phyloP scores from a whole-genome alignment of 2,329 filamentous ascomycete genomes.

The Tolypocladium ophioglossoides region DNA sequence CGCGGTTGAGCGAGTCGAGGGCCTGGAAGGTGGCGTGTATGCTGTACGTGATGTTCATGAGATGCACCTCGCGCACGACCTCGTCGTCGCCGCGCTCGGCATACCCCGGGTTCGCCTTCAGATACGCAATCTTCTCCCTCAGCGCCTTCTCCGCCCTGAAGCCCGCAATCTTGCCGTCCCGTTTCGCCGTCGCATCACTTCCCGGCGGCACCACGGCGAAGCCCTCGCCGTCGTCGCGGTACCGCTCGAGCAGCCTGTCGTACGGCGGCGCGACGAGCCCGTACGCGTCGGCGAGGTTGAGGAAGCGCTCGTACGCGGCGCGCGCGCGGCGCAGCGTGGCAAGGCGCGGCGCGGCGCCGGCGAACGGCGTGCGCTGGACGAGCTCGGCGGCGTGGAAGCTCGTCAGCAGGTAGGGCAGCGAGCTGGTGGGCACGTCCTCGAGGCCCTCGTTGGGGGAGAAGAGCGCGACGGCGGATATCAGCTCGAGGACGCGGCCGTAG shows the following conservation, averaged over 20 bases:
- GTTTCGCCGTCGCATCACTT: conserved; percentile 50
- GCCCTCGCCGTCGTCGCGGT: conserved; percentile 57
- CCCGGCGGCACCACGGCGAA: conserved; percentile 61
- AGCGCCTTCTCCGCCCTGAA: conserved; percentile 81
- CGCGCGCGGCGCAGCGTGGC: conserved; percentile 52
- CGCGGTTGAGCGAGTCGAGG: conserved; percentile 78
- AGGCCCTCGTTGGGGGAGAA: conserved; percentile 86
- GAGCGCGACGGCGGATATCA: conserved; percentile 61
- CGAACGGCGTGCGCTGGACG: conserved; percentile 52
- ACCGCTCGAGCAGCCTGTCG: conserved; percentile 59
- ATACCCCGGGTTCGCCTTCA: conserved; percentile 35
- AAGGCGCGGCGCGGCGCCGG: conserved; percentile 46
- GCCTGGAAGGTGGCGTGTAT: conserved; percentile 75
- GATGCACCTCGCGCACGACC: conserved; percentile 65
- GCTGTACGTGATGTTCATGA: conserved; percentile 63
- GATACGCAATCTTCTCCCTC: conserved; percentile 64
- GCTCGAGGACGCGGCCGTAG: conserved; percentile 62
- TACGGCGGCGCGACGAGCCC: conserved; percentile 56
- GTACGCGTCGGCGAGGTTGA: conserved; percentile 70
- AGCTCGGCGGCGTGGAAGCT: conserved; percentile 74
- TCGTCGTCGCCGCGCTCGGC: conserved; percentile 68
- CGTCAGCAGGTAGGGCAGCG: conserved; percentile 76
- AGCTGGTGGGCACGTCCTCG: conserved; percentile 77
- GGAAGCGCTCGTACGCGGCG: conserved; percentile 65
- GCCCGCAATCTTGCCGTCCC: conserved; percentile 76